Conservation (phyloP, 257 asterid species). For the Orobanche coerulescens region DNA sequence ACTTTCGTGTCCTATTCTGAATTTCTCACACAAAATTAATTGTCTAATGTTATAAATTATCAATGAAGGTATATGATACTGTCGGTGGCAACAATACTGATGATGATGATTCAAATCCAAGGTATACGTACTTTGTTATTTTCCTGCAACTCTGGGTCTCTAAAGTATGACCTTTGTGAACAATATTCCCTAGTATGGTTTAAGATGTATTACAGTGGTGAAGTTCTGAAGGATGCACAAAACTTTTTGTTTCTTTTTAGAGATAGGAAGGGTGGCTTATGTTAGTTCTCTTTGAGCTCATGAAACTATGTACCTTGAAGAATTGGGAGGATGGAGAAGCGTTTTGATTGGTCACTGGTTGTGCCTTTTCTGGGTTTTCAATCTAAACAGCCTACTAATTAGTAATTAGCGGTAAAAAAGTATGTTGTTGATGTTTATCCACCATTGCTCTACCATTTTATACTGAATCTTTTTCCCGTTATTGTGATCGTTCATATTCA, state of each 20-base stretch:
- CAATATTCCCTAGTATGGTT: slow-evolving; percentile 2
- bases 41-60: slow-evolving; percentile 26
- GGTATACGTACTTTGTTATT: slow-evolving; percentile 38
- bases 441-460: too few species aligned
- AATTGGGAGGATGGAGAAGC: slow-evolving; percentile 13
- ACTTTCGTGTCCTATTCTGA: background rate
- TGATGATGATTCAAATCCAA: slow-evolving; percentile 61
- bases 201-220: slow-evolving; percentile 2
- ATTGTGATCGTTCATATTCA: background rate
- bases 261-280: background rate
- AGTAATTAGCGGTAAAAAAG: background rate
- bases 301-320: background rate
- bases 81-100: slow-evolving; percentile 78
- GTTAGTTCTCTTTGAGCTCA: too few species aligned
- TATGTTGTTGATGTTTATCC: background rate
- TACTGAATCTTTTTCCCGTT: too few species aligned
- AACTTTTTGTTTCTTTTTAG: slow-evolving; percentile 8
- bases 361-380: slow-evolving; percentile 2
- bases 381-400: background rate
- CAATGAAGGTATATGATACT: slow-evolving; percentile 81
- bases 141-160: slow-evolving; percentile 18
- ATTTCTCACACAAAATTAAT: slow-evolving; percentile 14
- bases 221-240: slow-evolving; percentile 4
- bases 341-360: background rate
- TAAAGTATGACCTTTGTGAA: slow-evolving; percentile 9